Percentiles rank a stretch among this genome's conserved stretches.
phyloP scores from a whole-genome alignment of 2,329 filamentous ascomycete species.

The Fusarium ramigenum region DNA sequence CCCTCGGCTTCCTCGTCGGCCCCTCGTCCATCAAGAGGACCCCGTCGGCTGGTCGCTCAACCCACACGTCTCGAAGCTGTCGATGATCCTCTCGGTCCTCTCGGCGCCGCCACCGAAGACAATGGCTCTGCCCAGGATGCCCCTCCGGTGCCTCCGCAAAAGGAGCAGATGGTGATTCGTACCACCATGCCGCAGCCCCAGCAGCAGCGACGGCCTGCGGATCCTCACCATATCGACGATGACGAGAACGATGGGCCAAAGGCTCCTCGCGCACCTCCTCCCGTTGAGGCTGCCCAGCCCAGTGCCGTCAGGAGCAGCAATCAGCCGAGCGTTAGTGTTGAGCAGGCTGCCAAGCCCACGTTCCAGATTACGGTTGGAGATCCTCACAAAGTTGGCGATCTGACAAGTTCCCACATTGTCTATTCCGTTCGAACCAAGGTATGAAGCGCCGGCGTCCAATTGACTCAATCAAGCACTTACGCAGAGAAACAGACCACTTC shows the following conservation, averaged over 20 bases:
- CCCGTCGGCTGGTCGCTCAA: slow-evolving; percentile 75
- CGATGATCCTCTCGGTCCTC: slow-evolving; percentile 78
- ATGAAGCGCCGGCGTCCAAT: slow-evolving; percentile 28
- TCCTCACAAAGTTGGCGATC: slow-evolving; percentile 95
- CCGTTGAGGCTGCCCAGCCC: slow-evolving; percentile 66
- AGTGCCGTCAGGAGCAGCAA: slow-evolving; percentile 61
- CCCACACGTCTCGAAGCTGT: slow-evolving; percentile 82
- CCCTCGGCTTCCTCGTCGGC: slow-evolving; percentile 45
- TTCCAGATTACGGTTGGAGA: slow-evolving; percentile 95
- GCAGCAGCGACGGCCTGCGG: slow-evolving; percentile 57
- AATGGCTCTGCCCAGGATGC: slow-evolving; percentile 54
- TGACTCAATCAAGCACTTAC: neutral
- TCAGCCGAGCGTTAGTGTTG: slow-evolving; percentile 85
- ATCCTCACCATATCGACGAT: slow-evolving; percentile 74
- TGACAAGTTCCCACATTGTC: slow-evolving; percentile 97
- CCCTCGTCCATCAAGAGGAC: slow-evolving; percentile 57
- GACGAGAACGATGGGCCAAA: slow-evolving; percentile 68
- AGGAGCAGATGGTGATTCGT: slow-evolving; percentile 71
- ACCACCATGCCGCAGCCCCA: slow-evolving; percentile 61
- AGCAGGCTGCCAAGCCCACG: slow-evolving; percentile 90
- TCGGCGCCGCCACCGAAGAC: slow-evolving; percentile 71
- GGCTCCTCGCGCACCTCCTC: slow-evolving; percentile 72
- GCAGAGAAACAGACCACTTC: slow-evolving; percentile 76
- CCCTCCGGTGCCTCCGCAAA: slow-evolving; percentile 75
- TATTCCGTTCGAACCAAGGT: slow-evolving; percentile 96